These are phyloP conservation scores for Carpinus viminea DNA, from an alignment of 306 rosid species.

Conservation along the genomic window DNA sequence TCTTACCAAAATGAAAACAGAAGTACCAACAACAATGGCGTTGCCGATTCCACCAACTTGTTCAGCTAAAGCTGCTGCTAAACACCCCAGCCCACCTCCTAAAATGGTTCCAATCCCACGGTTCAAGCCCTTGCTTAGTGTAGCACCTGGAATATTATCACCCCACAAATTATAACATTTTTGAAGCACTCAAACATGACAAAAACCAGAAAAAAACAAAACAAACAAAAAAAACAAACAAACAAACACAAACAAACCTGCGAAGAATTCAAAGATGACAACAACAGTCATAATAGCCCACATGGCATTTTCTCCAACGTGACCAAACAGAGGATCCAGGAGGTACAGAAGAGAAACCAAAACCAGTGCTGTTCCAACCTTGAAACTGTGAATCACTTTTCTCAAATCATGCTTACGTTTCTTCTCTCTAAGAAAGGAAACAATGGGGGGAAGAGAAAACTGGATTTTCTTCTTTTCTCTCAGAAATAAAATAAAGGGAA, in stretches of 20 bases:
- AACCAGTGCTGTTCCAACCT: slow-evolving; percentile 74
- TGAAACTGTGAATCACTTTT: slow-evolving; percentile 65
- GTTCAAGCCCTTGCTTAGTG: slow-evolving; percentile 80
- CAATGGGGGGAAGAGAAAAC: slow-evolving; percentile 15
- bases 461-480: slow-evolving; percentile 27
- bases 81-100: slow-evolving; percentile 80
- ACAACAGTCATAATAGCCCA: slow-evolving; percentile 97
- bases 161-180: not conserved
- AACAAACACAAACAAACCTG: slow-evolving; percentile 43
- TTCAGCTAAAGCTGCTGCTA: slow-evolving; percentile 61
- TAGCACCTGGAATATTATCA: slow-evolving; percentile 61
- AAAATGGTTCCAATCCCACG: slow-evolving; percentile 78
- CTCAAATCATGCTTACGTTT: slow-evolving; percentile 34
- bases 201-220: too few species aligned
- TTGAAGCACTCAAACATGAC: not conserved
- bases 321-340: slow-evolving; percentile 63
- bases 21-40: slow-evolving; percentile 47
- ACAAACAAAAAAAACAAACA: too few species aligned
- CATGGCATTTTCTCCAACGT: slow-evolving; percentile 88
- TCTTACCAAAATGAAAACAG: slow-evolving; percentile 63
- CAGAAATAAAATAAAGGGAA: slow-evolving; percentile 21
- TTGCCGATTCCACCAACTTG: slow-evolving; percentile 55
- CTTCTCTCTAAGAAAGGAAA: slow-evolving; percentile 25
- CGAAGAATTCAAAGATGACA: slow-evolving; percentile 79
- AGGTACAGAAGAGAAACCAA: slow-evolving; percentile 78